These are phyloP conservation scores for Mrakia gelida DNA, from an alignment of 768 basidiomycete genomes.

Conservation along the genomic window DNA sequence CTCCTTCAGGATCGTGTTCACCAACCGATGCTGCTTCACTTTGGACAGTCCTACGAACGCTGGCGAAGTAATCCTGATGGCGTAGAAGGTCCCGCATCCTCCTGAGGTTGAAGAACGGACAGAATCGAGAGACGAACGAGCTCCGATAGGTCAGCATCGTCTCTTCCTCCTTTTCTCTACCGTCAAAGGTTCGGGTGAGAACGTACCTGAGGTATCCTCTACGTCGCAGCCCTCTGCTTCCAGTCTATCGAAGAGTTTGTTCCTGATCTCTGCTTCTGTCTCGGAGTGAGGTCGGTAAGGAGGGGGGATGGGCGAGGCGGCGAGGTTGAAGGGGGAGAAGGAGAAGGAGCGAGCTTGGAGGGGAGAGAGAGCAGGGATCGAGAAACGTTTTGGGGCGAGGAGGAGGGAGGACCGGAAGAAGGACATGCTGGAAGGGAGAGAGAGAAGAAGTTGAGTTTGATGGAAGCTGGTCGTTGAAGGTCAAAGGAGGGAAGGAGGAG, in stretches of 20 bases:
- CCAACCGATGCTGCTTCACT: conserved; percentile 89
- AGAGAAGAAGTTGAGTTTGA: background rate
- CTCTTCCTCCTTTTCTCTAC: background rate
- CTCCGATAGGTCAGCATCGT: background rate
- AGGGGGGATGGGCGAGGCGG: conserved; percentile 9
- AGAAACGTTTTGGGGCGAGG: background rate
- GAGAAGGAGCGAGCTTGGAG: background rate
- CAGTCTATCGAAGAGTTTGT: conserved; percentile 70
- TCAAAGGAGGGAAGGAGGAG: background rate
- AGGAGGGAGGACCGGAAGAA: background rate
- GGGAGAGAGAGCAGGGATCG: background rate
- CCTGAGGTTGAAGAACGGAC: conserved; percentile 50
- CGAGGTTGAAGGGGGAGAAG: background rate
- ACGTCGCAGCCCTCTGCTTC: conserved; percentile 76
- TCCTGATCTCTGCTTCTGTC: conserved; percentile 51
- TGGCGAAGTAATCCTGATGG: conserved; percentile 79
- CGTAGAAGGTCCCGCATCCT: conserved; percentile 96
- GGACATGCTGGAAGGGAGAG: background rate
- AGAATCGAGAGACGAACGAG: background rate
- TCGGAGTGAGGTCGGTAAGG: conserved; percentile 19
- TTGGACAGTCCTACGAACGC: conserved; percentile 78
- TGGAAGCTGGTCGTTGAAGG: background rate
- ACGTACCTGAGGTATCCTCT: conserved; percentile 88
- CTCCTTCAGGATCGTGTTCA: conserved; percentile 76
- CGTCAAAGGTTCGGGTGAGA: background rate